Base-by-base conservation (phyloP, 805 yeast genomes). In the Candida yuanshanica region DNA sequence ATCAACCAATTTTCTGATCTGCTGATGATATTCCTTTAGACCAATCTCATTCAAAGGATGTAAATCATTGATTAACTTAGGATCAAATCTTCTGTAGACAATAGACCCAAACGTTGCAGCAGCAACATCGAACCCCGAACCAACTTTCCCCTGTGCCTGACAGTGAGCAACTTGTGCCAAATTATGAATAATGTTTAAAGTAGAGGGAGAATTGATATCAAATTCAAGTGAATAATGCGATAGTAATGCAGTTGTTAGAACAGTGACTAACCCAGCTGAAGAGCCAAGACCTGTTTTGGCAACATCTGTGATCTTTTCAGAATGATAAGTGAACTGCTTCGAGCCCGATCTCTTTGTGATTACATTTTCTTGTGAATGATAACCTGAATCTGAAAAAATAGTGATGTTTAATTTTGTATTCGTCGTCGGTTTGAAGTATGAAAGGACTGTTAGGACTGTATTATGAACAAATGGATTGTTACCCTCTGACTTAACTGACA, bases 71-170 rank as follows among this genome's bases (percentile, higher is more conserved):
- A 77, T 74, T 26, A 77, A 45, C 7, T 51, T 59, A 0, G 95
- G 86, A 3, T 70, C 65, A 54, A 93, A 93, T 45, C 99, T 69
- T 34, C 76, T 71, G 61, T 93, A 93, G 6, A 80, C 71, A 35
- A 90, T 83, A 0, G 96, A 84, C 2, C 99, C 99, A 61, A 73
- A 91, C 0, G 86, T 82, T 0, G 99, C 99, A 20, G 97, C 82
- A 0, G 96, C 98, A 33, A 93, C 95, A 58, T 93, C 99, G 62
- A 93, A 93, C 0, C 99, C 99, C 4, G 96, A 88, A 0, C 99
- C 99, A 20, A 93, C 81, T 61, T 93, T 93, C 24, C 87, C 86
- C 60, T 93, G 99, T 3, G 99, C 98, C 43, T 77, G 73, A 59
- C 96, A 90, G 60, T 93, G 99, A 0, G 95, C 83, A 8, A 86